Conservation (phyloP, 495 filamentous ascomycete genomes). For the Podospora tetraspora region DNA sequence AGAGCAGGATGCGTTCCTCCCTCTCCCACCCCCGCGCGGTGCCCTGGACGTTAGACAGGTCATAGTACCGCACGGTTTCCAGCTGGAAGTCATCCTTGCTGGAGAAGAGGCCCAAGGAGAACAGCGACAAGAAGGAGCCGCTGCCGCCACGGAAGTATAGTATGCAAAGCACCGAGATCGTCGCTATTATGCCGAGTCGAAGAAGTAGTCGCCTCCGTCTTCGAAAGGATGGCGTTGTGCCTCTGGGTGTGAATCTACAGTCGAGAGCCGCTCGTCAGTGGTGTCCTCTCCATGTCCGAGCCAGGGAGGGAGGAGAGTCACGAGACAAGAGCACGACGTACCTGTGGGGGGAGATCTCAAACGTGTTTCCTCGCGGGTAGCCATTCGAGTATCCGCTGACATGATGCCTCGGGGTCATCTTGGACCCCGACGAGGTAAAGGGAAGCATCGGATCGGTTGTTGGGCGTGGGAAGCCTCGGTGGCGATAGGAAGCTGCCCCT, state of each 20-base stretch:
- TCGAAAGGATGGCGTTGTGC: conserved; percentile 62
- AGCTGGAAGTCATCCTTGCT: conserved; percentile 67
- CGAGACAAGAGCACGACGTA: conserved; percentile 33
- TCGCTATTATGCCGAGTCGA: conserved; percentile 51
- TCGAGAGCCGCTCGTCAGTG: background rate
- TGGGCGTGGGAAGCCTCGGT: conserved; percentile 9
- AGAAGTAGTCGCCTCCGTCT: conserved; percentile 69
- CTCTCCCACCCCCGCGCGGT: conserved; percentile 88
- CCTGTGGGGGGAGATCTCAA: conserved; percentile 88
- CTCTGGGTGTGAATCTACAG: conserved; percentile 78
- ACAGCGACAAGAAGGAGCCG: conserved; percentile 58
- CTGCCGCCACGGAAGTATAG: conserved; percentile 60
- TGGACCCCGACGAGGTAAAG: conserved; percentile 42
- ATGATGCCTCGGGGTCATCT: conserved; percentile 55
- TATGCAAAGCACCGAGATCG: conserved; percentile 52
- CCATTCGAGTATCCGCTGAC: conserved; percentile 70
- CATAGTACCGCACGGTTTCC: conserved; percentile 94
- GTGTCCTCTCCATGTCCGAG: background rate
- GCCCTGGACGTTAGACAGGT: conserved; percentile 84
- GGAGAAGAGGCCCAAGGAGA: conserved; percentile 70
- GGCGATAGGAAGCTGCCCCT: conserved; percentile 14
- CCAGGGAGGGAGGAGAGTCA: background rate
- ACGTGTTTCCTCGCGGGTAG: conserved; percentile 63
- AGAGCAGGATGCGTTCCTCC: conserved; percentile 91
- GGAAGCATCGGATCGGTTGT: conserved; percentile 36